These are phyloP conservation scores for Colletotrichum nymphaeae DNA, from an alignment of 2,329 filamentous ascomycete genomes.

Conservation along the genomic window DNA sequence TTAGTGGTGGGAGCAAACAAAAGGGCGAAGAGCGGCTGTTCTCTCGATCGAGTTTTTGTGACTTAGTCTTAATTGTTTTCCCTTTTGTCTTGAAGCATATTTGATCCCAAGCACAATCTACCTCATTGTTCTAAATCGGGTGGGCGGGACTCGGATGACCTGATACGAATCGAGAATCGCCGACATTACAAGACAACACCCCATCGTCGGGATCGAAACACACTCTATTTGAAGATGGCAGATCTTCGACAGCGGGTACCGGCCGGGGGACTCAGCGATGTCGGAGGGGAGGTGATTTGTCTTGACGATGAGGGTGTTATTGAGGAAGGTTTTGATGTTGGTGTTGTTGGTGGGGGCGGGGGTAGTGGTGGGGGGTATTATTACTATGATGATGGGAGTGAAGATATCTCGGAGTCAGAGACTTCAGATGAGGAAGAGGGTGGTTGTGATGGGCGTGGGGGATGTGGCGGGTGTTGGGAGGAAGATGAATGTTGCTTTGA, in stretches of 20 bases:
- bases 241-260: neutral
- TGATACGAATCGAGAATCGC: too few relatives aligned
- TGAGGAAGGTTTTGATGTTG: neutral
- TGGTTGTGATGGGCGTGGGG: neutral
- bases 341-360: too few relatives aligned
- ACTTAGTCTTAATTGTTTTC: neutral
- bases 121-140: too few relatives aligned
- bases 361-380: neutral
- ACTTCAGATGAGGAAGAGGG: neutral
- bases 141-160: too few relatives aligned
- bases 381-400: neutral
- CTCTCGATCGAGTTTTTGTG: neutral
- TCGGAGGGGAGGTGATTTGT: neutral
- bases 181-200: too few relatives aligned
- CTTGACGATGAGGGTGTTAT: neutral
- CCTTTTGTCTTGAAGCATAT: neutral
- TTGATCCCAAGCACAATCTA: too few relatives aligned
- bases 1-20: neutral
- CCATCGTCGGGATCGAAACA: too few relatives aligned
- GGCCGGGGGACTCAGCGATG: neutral
- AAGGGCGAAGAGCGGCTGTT: too few relatives aligned
- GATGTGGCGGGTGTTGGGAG: neutral
- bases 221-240: neutral
- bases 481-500: conserved; percentile 17
- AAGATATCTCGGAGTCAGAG: neutral